A percentile compares a stretch with the other conserved stretches of the same genome.
These are phyloP conservation scores for Stygiomarasmius scandens DNA, from an alignment of 1,284 basidiomycete genomes.

Conservation along the genomic window DNA sequence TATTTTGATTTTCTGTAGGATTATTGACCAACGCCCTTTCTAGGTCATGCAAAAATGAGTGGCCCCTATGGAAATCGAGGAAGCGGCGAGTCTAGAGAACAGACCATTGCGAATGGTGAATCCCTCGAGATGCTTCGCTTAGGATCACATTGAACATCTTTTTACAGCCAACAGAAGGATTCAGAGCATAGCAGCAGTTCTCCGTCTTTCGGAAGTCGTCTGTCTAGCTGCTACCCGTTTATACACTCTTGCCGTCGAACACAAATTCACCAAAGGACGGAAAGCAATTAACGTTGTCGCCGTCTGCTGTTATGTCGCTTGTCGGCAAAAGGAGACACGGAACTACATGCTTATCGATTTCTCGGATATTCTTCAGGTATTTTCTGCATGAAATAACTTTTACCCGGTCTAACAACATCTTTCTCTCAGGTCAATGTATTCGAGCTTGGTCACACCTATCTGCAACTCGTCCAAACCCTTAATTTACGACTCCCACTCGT, in stretches of 20 bases:
- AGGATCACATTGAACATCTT: background rate
- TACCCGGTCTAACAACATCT: too few species aligned
- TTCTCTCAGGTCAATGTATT: slow-evolving; percentile 99
- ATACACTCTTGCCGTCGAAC: slow-evolving; percentile 93
- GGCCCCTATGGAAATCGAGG: slow-evolving; percentile 81
- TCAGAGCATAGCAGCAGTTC: slow-evolving; percentile 75
- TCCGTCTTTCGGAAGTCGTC: slow-evolving; percentile 81
- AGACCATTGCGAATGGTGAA: slow-evolving; percentile 87
- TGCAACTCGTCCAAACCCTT: slow-evolving; percentile 90
- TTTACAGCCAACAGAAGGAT: slow-evolving; percentile 80
- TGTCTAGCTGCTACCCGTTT: slow-evolving; percentile 83
- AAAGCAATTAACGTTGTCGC: slow-evolving; percentile 93
- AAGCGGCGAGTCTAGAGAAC: slow-evolving; percentile 79
- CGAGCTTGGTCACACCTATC: slow-evolving; percentile 94
- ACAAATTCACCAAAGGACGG: slow-evolving; percentile 92
- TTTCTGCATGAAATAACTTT: slow-evolving; percentile 11
- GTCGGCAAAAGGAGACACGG: slow-evolving; percentile 86
- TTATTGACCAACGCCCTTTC: slow-evolving; percentile 2
- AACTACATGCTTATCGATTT: slow-evolving; percentile 99
- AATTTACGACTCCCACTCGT: slow-evolving; percentile 89
- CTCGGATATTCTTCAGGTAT: slow-evolving; percentile 85
- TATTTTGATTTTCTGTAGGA: slow-evolving; percentile 23
- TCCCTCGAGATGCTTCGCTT: slow-evolving; percentile 9
- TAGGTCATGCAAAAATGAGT: slow-evolving; percentile 79
- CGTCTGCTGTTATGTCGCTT: slow-evolving; percentile 94